A percentile compares a stretch with the other conserved stretches of the same genome.
phyloP scores from a whole-genome alignment of 2,329 filamentous ascomycete genomes.

The Trichoderma sp. region DNA sequence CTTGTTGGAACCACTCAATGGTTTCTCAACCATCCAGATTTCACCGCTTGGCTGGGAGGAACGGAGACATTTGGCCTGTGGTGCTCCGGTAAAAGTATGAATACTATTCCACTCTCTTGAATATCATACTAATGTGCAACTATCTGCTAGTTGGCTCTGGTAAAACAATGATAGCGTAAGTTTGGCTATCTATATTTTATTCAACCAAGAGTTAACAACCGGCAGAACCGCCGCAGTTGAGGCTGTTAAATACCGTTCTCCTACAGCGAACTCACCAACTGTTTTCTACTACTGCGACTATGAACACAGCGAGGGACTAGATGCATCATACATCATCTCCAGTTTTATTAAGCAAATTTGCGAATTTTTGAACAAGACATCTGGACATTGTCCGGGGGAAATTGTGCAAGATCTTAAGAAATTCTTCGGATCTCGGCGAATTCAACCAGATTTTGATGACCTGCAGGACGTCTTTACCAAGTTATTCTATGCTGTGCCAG shows the following conservation, averaged over 20 bases:
- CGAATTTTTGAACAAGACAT: neutral
- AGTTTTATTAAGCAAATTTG: neutral
- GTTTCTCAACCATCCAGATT: neutral
- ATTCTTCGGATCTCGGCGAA: neutral
- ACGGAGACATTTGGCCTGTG: neutral
- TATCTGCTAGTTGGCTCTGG: neutral
- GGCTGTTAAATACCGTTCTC: neutral
- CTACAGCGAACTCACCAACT: neutral
- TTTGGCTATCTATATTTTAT: neutral
- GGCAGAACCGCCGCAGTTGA: neutral
- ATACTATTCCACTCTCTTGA: neutral
- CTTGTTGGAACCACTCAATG: neutral
- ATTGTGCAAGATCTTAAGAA: neutral
- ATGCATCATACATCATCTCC: neutral
- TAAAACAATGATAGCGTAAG: neutral
- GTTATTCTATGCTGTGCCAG: neutral
- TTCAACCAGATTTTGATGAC: neutral
- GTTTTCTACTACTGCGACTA: neutral
- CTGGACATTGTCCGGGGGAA: neutral
- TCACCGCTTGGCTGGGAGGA: neutral
- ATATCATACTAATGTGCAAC: neutral
- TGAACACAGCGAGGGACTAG: neutral
- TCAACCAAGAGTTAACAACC: neutral
- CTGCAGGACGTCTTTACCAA: neutral
- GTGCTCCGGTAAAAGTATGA: neutral